phyloP scores from a whole-genome alignment of 176 grass and related monocot genomes.

The Chrysopogon serrulatus region DNA sequence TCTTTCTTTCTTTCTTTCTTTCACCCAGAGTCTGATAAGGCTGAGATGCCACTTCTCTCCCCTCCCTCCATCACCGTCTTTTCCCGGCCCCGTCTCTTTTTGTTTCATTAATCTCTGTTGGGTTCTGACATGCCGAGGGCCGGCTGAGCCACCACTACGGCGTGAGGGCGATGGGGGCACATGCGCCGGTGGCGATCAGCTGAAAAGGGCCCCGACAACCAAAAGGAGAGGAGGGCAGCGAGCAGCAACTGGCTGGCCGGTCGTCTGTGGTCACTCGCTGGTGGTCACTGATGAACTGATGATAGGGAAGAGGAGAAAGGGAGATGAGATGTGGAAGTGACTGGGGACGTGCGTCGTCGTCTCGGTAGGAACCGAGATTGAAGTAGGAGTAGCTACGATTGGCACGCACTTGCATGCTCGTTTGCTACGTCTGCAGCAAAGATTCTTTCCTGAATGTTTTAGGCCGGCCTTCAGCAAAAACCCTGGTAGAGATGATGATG shows the following conservation, averaged over 20 bases:
- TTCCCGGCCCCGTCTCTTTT: slow-evolving; percentile 43
- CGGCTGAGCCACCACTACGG: slow-evolving; percentile 46
- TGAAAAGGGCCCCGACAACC: slow-evolving; percentile 49
- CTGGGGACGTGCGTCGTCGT: background rate
- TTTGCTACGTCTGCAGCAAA: background rate
- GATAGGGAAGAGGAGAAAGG: background rate
- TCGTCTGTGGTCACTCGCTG: background rate
- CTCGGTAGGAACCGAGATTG: background rate
- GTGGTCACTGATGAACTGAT: slow-evolving; percentile 14
- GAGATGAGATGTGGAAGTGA: slow-evolving; percentile 7
- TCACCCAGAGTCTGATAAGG: background rate
- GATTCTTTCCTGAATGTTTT: background rate
- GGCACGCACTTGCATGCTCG: background rate
- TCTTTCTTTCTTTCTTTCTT: background rate
- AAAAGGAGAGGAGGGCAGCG: slow-evolving; percentile 24
- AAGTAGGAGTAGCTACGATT: background rate
- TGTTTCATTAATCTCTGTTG: slow-evolving; percentile 65
- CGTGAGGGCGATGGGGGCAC: slow-evolving; percentile 56
- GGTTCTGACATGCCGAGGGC: slow-evolving; percentile 17
- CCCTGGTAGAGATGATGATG: background rate
- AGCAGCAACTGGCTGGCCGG: background rate
- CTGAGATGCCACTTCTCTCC: slow-evolving; percentile 27
- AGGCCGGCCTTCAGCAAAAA: background rate
- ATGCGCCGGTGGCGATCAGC: slow-evolving; percentile 50
- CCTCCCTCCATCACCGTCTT: slow-evolving; percentile 7